Conservation (phyloP, 2,329 filamentous ascomycete species). For the Phaeosphaeriaceae sp. region DNA sequence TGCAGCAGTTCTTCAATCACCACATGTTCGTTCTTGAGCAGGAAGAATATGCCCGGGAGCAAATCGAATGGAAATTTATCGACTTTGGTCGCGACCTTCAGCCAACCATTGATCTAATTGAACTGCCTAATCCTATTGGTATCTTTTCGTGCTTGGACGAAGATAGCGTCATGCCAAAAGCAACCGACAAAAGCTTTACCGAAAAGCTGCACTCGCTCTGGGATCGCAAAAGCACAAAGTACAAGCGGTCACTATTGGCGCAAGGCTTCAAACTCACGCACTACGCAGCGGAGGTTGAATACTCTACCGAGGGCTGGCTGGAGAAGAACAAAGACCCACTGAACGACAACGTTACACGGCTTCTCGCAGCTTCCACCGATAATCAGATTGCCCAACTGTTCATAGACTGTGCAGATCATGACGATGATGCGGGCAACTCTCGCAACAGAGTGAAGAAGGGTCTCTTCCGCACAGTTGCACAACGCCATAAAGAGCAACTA, state of each 20-base stretch:
- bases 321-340: slow-evolving; percentile 99
- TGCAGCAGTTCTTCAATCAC: slow-evolving; percentile 99
- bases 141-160: slow-evolving; percentile 98
- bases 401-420: slow-evolving; percentile 81
- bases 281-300: slow-evolving; percentile 97
- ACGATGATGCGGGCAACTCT: slow-evolving; percentile 72
- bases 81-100: slow-evolving; percentile 97
- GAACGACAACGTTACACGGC: slow-evolving; percentile 93
- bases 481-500: slow-evolving; percentile 97
- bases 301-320: slow-evolving; percentile 91
- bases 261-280: slow-evolving; percentile 97
- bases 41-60: slow-evolving; percentile 95
- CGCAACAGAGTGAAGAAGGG: slow-evolving; percentile 93
- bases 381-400: slow-evolving; percentile 86
- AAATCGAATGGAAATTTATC: slow-evolving; percentile 99
- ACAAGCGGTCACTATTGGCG: slow-evolving; percentile 82
- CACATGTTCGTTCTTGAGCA: slow-evolving; percentile 99
- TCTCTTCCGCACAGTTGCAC: slow-evolving; percentile 93
- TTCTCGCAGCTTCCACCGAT: slow-evolving; percentile 82
- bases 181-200: slow-evolving; percentile 94
- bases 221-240: slow-evolving; percentile 96
- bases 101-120: slow-evolving; percentile 96
- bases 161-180: slow-evolving; percentile 98
- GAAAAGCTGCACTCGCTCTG: slow-evolving; percentile 97
- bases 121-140: slow-evolving; percentile 94